Evolutionary conservation across 2,329 filamentous ascomycete genomes (phyloP).

Genomic region (Botryotinia calthae): DNA sequence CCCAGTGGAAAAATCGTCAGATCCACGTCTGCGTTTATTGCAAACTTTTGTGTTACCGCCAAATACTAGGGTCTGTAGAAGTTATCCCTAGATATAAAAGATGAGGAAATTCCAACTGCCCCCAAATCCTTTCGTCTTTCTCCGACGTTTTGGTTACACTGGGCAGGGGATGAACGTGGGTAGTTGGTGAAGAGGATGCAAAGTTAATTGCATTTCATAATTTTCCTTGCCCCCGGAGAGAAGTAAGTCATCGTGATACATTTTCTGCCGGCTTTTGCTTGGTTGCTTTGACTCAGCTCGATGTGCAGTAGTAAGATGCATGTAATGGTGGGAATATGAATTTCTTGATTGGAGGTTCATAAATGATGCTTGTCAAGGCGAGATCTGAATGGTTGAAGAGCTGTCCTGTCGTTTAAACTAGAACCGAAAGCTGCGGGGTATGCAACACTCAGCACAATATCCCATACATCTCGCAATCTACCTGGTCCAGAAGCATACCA

Average conservation of each 20-base stretch:
- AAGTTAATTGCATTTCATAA: constrained; percentile 13
- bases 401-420: constrained; percentile 19
- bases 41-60: constrained; percentile 11
- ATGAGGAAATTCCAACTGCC: not conserved
- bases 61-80: not conserved
- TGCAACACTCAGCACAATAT: constrained; percentile 13
- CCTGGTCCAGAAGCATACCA: not conserved
- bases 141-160: constrained; percentile 9
- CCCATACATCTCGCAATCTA: constrained; percentile 10
- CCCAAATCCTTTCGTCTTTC: constrained; percentile 5
- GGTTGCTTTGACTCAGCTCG: constrained; percentile 13
- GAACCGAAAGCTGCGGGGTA: constrained; percentile 21
- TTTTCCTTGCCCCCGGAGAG: constrained; percentile 11
- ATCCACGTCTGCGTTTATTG: constrained; percentile 20
- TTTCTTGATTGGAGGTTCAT: constrained; percentile 14
- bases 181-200: constrained; percentile 12
- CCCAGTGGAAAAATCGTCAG: constrained; percentile 15
- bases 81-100: not conserved
- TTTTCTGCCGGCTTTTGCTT: constrained; percentile 17
- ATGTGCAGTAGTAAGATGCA: constrained; percentile 19
- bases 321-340: constrained; percentile 16
- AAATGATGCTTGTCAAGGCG: constrained; percentile 6
- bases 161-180: constrained; percentile 18
- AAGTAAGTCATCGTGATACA: constrained; percentile 11
- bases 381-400: constrained; percentile 18